These are phyloP conservation scores for Scleroderma bovista DNA, from an alignment of 768 basidiomycete genomes.

Conservation along the genomic window DNA sequence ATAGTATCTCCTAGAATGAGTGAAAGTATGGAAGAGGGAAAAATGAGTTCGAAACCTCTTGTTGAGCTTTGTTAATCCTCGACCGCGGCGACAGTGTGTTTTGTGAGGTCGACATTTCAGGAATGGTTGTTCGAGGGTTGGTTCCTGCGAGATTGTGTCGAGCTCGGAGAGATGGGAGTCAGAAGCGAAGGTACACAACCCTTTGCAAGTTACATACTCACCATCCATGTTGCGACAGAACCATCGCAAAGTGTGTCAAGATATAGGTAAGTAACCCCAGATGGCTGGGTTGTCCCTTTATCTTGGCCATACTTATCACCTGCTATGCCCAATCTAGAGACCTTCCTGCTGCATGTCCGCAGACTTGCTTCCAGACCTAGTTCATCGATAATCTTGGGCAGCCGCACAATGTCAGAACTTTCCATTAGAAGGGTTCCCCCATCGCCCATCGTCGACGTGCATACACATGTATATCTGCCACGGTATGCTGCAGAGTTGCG, in stretches of 20 bases:
- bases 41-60: slow-evolving; percentile 17
- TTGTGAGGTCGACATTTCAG: neutral
- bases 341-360: slow-evolving; percentile 9
- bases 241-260: slow-evolving; percentile 2
- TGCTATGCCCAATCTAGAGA: neutral
- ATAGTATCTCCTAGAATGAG: neutral
- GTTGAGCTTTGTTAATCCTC: slow-evolving; percentile 18
- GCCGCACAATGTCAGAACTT: slow-evolving; percentile 19
- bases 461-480: slow-evolving; percentile 83
- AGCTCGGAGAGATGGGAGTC: slow-evolving; percentile 1
- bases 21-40: neutral
- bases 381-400: slow-evolving; percentile 27
- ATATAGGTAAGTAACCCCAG: slow-evolving; percentile 11
- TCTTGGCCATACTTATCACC: slow-evolving; percentile 8
- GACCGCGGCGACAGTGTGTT: slow-evolving; percentile 12
- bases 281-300: slow-evolving; percentile 1
- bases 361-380: slow-evolving; percentile 4
- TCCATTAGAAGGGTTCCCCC: slow-evolving; percentile 14
- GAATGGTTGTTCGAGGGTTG: neutral
- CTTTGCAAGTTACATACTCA: neutral
- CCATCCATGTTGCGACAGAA: neutral
- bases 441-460: slow-evolving; percentile 65
- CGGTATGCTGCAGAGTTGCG: slow-evolving; percentile 70
- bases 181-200: neutral
- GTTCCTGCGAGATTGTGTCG: slow-evolving; percentile 1